Evolutionary conservation across 306 rosid species (phyloP).

Genomic region (Hippophae tibetana): DNA sequence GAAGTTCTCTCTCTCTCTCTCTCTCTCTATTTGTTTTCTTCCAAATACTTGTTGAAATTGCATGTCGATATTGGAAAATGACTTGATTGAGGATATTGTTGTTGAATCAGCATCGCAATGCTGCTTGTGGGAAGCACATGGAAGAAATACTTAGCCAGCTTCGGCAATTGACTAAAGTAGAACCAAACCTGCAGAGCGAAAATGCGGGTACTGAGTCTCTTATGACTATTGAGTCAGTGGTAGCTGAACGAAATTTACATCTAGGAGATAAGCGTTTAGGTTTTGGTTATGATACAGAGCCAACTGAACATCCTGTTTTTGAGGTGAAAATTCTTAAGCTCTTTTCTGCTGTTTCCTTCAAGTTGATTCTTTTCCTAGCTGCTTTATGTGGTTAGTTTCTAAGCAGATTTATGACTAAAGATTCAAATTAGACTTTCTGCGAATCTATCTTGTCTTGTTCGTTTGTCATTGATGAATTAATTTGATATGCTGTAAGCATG

Average conservation of each 20-base stretch:
- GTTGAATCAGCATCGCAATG: conserved; percentile 70
- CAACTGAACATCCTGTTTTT: conserved; percentile 25
- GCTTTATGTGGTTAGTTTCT: neutral
- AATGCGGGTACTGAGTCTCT: conserved; percentile 13
- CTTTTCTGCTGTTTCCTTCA: neutral
- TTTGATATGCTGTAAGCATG: neutral
- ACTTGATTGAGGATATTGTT: conserved; percentile 35
- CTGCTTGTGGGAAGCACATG: conserved; percentile 65
- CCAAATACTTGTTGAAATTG: conserved; percentile 6
- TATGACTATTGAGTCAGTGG: conserved; percentile 12
- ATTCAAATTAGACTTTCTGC: neutral
- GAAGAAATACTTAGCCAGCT: conserved; percentile 77
- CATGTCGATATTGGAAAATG: conserved; percentile 21
- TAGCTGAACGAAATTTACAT: conserved; percentile 27
- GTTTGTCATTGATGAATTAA: neutral
- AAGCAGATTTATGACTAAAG: neutral
- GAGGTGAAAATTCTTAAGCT: conserved; percentile 35
- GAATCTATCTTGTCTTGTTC: neutral
- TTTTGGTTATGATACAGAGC: conserved; percentile 29
- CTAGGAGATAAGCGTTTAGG: conserved; percentile 16
- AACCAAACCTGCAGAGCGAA: conserved; percentile 26
- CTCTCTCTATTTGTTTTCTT: too few relatives aligned
- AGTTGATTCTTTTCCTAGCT: neutral
- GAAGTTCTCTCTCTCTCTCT: too few relatives aligned
- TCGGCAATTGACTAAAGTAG: conserved; percentile 51